Conservation (phyloP, 2,329 filamentous ascomycete genomes). For the Claviceps monticola region DNA sequence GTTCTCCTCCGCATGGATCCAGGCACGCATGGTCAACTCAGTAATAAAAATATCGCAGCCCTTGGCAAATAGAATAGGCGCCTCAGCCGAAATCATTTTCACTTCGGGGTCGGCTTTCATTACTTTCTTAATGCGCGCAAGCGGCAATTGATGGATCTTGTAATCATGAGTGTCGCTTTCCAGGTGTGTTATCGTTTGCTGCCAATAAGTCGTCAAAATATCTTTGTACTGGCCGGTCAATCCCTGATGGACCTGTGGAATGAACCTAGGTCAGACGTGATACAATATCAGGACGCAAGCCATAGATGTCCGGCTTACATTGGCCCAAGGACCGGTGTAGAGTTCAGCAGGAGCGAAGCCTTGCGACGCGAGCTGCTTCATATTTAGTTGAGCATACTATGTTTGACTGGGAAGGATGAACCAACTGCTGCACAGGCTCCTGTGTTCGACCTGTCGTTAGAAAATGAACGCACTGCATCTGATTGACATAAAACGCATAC, state of each 20-base stretch:
- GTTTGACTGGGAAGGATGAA: conserved; percentile 4
- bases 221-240: conserved; percentile 87
- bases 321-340: conserved; percentile 90
- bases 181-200: conserved; percentile 91
- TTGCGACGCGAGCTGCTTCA: conserved; percentile 60
- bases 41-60: conserved; percentile 99
- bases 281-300: neutral
- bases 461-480: neutral
- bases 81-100: conserved; percentile 99
- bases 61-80: conserved; percentile 94
- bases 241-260: conserved; percentile 74
- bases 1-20: conserved; percentile 99
- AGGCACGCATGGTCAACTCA: conserved; percentile 95
- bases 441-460: conserved; percentile 14
- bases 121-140: conserved; percentile 99
- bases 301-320: conserved; percentile 43
- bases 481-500: conserved; percentile 30
- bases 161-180: conserved; percentile 95
- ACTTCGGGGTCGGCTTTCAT: conserved; percentile 99
- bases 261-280: neutral
- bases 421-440: conserved; percentile 34
- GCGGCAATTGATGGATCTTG: conserved; percentile 89
- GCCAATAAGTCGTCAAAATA: conserved; percentile 97
- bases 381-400: conserved; percentile 12
- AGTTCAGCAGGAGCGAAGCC: conserved; percentile 86